Evolutionary conservation across 352 stramenopile genomes (phyloP).

Genomic region (Globisporangium irregulare): DNA sequence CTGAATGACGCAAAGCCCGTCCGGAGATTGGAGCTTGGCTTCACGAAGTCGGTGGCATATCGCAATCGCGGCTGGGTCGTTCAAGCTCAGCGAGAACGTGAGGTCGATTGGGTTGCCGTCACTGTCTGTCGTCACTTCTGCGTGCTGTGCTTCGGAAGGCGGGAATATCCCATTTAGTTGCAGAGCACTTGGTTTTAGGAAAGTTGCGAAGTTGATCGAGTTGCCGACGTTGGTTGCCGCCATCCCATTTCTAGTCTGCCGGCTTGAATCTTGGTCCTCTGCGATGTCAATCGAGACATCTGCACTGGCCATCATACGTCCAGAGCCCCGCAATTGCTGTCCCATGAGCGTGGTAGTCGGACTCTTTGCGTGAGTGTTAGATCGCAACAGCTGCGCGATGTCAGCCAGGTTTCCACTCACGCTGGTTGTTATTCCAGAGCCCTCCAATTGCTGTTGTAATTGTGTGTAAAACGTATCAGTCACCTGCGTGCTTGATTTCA

Average conservation of each 20-base stretch:
- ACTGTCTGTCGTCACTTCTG: not conserved
- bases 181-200: not conserved
- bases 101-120: not conserved
- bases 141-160: not conserved
- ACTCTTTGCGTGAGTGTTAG: too few species aligned
- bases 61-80: not conserved
- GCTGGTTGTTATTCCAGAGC: too few species aligned
- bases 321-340: too few species aligned
- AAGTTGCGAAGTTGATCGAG: too few species aligned
- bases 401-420: too few species aligned
- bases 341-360: too few species aligned
- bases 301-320: too few species aligned
- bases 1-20: not conserved
- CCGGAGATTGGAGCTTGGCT: not conserved
- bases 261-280: not conserved
- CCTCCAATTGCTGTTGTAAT: too few species aligned
- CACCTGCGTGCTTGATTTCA: too few species aligned
- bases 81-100: not conserved
- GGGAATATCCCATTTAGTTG: not conserved
- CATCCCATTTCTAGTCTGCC: not conserved
- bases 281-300: too few species aligned
- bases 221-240: not conserved
- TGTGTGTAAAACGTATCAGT: too few species aligned
- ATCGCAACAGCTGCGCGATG: too few species aligned
- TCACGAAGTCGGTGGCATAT: not conserved